Evolutionary conservation across 352 stramenopile genomes (phyloP).

Genomic region (Phytopythium vexans): DNA sequence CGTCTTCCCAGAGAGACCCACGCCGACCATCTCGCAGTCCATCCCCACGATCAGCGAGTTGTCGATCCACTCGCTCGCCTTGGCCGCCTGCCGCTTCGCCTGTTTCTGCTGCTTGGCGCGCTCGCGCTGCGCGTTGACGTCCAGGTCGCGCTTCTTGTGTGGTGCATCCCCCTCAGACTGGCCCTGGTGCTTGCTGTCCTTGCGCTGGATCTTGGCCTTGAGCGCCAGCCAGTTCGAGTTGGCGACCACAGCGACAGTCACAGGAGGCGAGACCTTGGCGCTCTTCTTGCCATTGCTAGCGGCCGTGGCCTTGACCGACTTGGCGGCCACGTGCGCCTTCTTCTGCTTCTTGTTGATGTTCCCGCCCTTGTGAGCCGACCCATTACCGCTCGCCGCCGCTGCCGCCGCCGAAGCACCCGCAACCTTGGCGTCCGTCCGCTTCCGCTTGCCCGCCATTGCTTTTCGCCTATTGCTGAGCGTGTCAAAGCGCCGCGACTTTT

Average conservation of each 20-base stretch:
- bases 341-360: background rate
- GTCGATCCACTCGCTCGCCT: slow-evolving; percentile 75
- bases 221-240: slow-evolving; percentile 78
- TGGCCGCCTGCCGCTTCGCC: slow-evolving; percentile 39
- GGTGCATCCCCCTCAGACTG: slow-evolving; percentile 6
- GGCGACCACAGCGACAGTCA: slow-evolving; percentile 12
- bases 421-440: slow-evolving; percentile 11
- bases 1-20: slow-evolving; percentile 69
- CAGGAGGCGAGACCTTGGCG: slow-evolving; percentile 11
- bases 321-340: slow-evolving; percentile 3
- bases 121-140: slow-evolving; percentile 33
- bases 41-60: slow-evolving; percentile 75
- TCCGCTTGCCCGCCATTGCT: slow-evolving; percentile 31
- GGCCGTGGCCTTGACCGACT: background rate
- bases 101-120: slow-evolving; percentile 49
- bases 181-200: slow-evolving; percentile 9
- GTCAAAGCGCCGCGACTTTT: slow-evolving; percentile 6
- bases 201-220: slow-evolving; percentile 66
- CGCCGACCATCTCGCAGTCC: slow-evolving; percentile 89
- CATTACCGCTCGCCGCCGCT: slow-evolving; percentile 6
- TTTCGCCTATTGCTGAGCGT: slow-evolving; percentile 6
- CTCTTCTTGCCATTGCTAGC: background rate
- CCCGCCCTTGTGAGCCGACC: slow-evolving; percentile 6
- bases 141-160: slow-evolving; percentile 30
- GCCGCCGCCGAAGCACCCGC: slow-evolving; percentile 10